Base-by-base conservation (phyloP, 176 grass and related monocot species). In the Phoenix roebelenii region DNA sequence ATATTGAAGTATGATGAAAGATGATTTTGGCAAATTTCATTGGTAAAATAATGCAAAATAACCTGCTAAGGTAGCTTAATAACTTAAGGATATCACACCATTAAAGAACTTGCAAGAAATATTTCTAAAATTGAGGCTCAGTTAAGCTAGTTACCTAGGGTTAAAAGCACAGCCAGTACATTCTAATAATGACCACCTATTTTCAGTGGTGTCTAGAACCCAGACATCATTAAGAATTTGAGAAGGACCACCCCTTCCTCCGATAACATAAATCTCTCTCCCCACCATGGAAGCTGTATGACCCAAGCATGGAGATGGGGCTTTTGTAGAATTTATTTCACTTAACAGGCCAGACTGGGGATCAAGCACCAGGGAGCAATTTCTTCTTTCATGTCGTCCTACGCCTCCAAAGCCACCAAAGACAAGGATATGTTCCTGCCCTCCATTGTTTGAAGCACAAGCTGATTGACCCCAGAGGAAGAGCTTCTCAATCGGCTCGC, bases 351-450 rank as follows among this genome's bases (percentile, higher is more conserved):
- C 72, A 39, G 78, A 87, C 51, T 73, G 68, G 16, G 74, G 78
- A 61, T 96, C 75, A 57, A 96, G 77, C 50, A 75, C 15, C 60
- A 96, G 77, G 30, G 75, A 84, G 60, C 73, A 80, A 58, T 80
- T 82, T 69, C 83, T 82, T 79, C 92, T 79, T 50, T 87, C 66
- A 80, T 96, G 92, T 23, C 86, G 82, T 50, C 92, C 86, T 67
- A 76, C 74, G 69, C 92, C 87, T 79, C 92, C 92, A 75, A 96
- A 96, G 35, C 92, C 92, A 69, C 92, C 92, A 75, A 96, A 96
- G 18, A 89, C 81, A 65, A 90, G 50, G 51, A 96, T 25, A 3
- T 32, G 50, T 39, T 72, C 67, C 54, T 82, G 72, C 58, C 66
- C 74, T 52, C 59, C 53, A 70, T 68, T 66, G 51, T 53, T 77